Evolutionary conservation across 495 filamentous ascomycete genomes (phyloP), one percentile per base, ranked within the genome.

Genomic region (Paragyromitra xinjiangensis): DNA sequence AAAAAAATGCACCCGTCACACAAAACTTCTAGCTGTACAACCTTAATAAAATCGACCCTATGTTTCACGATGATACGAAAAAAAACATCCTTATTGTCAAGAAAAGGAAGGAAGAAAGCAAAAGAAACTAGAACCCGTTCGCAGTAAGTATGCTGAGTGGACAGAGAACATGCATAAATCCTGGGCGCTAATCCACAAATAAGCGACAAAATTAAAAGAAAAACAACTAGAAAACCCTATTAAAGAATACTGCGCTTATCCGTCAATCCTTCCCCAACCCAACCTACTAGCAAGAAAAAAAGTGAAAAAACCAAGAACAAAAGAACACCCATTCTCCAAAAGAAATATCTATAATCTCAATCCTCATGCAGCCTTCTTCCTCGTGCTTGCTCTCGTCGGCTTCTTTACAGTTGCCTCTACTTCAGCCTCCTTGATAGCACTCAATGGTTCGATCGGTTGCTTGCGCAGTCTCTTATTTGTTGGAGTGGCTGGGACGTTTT

Each of bases 401-500:
- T 78, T 79, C 34, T 71, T 78, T 19, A 34, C 66, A 62, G 64
- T 66, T 12, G 8, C 73, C 19, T 79, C 77, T 3, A 55, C 19
- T 7, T 71, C 74, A 4, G 40, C 74, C 61, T 79, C 77, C 11
- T 71, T 71, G 34, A 79, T 79, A 14, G 73, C 75, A 29, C 77
- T 79, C 19, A 79, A 34, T 34, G 72, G 53, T 22, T 61, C 67
- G 37, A 39, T 37, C n/a, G 44, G 37, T 12, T 63, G 59, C 44
- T 78, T 79, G 19, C 75, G 61, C 3, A 39, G 24, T 40, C 59
- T 48, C 53, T 78, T 78, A 9, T 56, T 59, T 9, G 42, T 64
- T 16, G 77, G 77, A 8, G 73, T 77, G 6, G 7, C 50, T 6
- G 61, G 66, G 37, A 51, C 61, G 5, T 45, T 64, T 29, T 40